Evolutionary conservation across 75 land plant species (phyloP).

Genomic region (Chamaecyparis obtusa): DNA sequence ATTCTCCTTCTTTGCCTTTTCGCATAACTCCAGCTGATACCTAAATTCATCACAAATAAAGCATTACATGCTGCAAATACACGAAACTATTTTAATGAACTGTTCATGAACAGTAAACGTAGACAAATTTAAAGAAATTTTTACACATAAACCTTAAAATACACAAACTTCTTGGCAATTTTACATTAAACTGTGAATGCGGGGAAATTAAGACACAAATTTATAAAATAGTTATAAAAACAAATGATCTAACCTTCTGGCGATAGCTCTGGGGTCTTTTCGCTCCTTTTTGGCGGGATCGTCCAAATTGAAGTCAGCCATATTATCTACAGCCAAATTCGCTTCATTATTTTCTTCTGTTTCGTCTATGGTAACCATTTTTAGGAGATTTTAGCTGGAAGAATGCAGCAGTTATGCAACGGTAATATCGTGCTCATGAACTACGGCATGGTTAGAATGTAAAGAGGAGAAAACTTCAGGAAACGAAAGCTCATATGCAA

Average conservation of each 20-base stretch:
- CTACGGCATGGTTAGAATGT: not conserved
- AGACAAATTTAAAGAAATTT: too few relatives aligned
- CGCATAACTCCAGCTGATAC: slow-evolving; percentile 74
- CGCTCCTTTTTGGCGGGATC: not conserved
- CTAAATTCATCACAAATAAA: slow-evolving; percentile 21
- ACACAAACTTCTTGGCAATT: not conserved
- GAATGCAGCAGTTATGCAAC: not conserved
- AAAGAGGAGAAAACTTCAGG: not conserved
- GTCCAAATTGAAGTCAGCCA: not conserved
- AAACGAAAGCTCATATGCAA: not conserved
- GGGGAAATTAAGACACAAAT: not conserved
- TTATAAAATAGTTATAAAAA: not conserved
- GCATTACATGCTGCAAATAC: not conserved
- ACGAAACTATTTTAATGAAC: too few relatives aligned
- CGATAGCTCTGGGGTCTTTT: not conserved
- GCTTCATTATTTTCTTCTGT: not conserved
- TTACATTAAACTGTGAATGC: not conserved
- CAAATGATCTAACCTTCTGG: not conserved
- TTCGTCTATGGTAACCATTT: not conserved
- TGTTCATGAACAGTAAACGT: too few relatives aligned
- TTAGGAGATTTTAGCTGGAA: not conserved
- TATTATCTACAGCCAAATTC: not conserved
- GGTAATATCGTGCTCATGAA: not conserved
- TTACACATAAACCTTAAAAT: too few relatives aligned
- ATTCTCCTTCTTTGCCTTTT: slow-evolving; percentile 81